These are phyloP conservation scores for Iberis amara DNA, from an alignment of 441 rosid genomes.

Conservation along the genomic window DNA sequence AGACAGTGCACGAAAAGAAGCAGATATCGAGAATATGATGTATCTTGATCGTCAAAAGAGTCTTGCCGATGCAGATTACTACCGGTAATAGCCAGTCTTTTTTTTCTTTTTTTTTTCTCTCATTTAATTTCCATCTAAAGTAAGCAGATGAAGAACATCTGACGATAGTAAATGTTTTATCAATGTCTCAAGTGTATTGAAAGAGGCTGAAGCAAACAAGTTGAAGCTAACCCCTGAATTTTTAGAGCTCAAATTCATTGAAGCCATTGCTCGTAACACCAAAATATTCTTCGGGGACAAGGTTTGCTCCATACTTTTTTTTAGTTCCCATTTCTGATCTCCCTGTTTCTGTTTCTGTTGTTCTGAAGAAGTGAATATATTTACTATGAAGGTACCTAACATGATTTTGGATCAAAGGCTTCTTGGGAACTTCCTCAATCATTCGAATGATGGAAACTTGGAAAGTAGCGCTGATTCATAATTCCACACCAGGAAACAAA, in stretches of 20 bases:
- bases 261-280: conserved; percentile 76
- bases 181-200: conserved; percentile 45
- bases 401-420: conserved; percentile 86
- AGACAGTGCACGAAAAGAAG: conserved; percentile 64
- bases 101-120: not conserved
- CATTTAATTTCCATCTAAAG: not conserved
- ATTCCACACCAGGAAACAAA: no score
- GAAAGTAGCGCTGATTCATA: conserved; percentile 20
- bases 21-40: conserved; percentile 79
- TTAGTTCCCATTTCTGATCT: not conserved
- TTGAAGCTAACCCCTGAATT: conserved; percentile 80
- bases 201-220: conserved; percentile 91
- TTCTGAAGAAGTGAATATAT: conserved; percentile 17
- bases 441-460: conserved; percentile 28
- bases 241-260: conserved; percentile 76
- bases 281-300: conserved; percentile 86
- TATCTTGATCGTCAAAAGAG: conserved; percentile 70
- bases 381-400: conserved; percentile 54
- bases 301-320: conserved; percentile 34
- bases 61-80: conserved; percentile 36
- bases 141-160: not conserved
- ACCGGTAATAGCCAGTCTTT: conserved; percentile 43
- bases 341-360: not conserved
- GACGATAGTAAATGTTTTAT: not conserved
- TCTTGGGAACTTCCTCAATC: conserved; percentile 67